These are phyloP conservation scores for Bipolaris bicolor DNA, from an alignment of 2,329 filamentous ascomycete genomes.

Conservation along the genomic window DNA sequence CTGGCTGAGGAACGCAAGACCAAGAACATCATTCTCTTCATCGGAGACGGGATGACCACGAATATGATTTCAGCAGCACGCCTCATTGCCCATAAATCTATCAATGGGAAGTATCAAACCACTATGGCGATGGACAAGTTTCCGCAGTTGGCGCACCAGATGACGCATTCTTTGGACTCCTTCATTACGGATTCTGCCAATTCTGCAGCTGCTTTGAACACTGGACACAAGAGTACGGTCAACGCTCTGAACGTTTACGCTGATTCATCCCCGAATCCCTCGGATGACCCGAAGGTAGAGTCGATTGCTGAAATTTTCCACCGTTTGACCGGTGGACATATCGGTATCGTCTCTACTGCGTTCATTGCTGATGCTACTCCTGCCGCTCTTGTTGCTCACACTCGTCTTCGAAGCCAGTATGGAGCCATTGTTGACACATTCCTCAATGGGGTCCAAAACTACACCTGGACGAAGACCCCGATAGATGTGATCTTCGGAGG, in stretches of 20 bases:
- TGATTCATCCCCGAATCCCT: constrained; percentile 73
- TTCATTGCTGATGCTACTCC: constrained; percentile 83
- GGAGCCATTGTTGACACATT: constrained; percentile 76
- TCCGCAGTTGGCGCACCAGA: too few relatives aligned
- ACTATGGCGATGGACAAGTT: constrained; percentile 81
- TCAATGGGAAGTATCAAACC: constrained; percentile 84
- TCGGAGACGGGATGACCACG: constrained; percentile 73
- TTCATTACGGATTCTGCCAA: constrained; percentile 90
- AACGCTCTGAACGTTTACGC: constrained; percentile 83
- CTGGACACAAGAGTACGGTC: constrained; percentile 82
- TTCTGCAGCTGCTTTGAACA: constrained; percentile 80
- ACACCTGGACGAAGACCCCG: constrained; percentile 72
- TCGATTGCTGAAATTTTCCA: constrained; percentile 79
- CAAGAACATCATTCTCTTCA: constrained; percentile 86
- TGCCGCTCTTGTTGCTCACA: constrained; percentile 67
- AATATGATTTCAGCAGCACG: constrained; percentile 83
- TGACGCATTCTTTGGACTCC: too few relatives aligned
- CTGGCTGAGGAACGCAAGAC: constrained; percentile 72
- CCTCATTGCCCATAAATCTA: constrained; percentile 77
- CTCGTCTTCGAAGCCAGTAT: constrained; percentile 71
- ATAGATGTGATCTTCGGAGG: constrained; percentile 79
- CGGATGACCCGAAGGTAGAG: constrained; percentile 87
- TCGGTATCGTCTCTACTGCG: constrained; percentile 76
- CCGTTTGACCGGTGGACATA: constrained; percentile 67
- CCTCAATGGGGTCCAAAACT: constrained; percentile 74